phyloP scores from a whole-genome alignment of 2,329 filamentous ascomycete genomes.

The Aspergillus fumigatus region DNA sequence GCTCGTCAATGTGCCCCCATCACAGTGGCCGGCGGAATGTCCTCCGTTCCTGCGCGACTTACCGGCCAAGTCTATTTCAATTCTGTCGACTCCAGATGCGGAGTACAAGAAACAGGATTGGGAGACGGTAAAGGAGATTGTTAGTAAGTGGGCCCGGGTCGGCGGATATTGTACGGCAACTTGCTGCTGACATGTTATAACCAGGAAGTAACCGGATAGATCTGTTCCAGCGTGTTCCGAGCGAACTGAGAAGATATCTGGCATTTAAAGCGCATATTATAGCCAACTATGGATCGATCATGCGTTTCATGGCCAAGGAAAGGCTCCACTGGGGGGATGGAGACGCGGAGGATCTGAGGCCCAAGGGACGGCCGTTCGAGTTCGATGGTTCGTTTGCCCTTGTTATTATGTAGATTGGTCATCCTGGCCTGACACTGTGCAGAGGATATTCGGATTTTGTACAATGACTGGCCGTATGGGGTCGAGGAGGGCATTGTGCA shows the following conservation, averaged over 20 bases:
- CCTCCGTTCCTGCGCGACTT: constrained; percentile 65
- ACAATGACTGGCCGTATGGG: constrained; percentile 94
- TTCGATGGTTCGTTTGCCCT: constrained; percentile 27
- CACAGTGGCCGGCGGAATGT: constrained; percentile 61
- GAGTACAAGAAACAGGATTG: constrained; percentile 63
- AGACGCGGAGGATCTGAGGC: constrained; percentile 32
- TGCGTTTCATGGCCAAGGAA: constrained; percentile 68
- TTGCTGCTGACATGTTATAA: neutral
- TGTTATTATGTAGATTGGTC: neutral
- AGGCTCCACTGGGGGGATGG: constrained; percentile 63
- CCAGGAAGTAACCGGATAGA: constrained; percentile 65
- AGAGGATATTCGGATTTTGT: constrained; percentile 68
- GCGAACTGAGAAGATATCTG: constrained; percentile 72
- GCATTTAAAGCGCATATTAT: constrained; percentile 63
- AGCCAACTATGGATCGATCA: constrained; percentile 67
- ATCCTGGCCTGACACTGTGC: constrained; percentile 12
- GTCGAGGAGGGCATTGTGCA: constrained; percentile 74
- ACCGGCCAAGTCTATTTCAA: constrained; percentile 62
- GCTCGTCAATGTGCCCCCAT: constrained; percentile 70
- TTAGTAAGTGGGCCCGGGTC: constrained; percentile 38
- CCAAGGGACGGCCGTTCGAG: constrained; percentile 29
- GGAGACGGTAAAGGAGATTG: constrained; percentile 62
- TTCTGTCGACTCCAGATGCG: constrained; percentile 66
- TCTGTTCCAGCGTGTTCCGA: constrained; percentile 70
- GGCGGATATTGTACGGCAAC: neutral